These are phyloP conservation scores for Stemphylium lycopersici DNA, from an alignment of 2,329 filamentous ascomycete species.

Conservation along the genomic window DNA sequence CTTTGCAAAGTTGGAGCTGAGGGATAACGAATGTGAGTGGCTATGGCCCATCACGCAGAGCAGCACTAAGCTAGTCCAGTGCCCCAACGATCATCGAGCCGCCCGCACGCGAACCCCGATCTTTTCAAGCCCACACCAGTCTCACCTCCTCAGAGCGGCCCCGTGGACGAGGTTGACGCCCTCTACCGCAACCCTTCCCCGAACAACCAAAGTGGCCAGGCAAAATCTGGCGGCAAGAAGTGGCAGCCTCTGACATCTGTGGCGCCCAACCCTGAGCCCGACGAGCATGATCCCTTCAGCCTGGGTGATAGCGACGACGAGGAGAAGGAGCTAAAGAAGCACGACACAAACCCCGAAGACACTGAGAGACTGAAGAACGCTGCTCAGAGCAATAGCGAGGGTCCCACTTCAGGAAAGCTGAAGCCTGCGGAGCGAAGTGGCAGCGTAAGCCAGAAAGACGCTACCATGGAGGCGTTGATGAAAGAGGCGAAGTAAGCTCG, in stretches of 20 bases:
- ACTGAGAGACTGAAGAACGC: slow-evolving; percentile 58
- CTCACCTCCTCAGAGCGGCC: slow-evolving; percentile 60
- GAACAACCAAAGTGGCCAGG: slow-evolving; percentile 34
- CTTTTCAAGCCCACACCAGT: slow-evolving; percentile 74
- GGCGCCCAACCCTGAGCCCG: slow-evolving; percentile 80
- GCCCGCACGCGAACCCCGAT: slow-evolving; percentile 75
- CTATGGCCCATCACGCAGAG: background rate
- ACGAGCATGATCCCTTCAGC: slow-evolving; percentile 92
- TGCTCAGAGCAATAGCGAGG: slow-evolving; percentile 49
- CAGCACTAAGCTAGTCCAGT: slow-evolving; percentile 36
- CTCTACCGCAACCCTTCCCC: slow-evolving; percentile 64
- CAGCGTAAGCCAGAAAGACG: slow-evolving; percentile 53
- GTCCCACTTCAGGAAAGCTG: slow-evolving; percentile 32
- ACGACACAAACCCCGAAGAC: slow-evolving; percentile 63
- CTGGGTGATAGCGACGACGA: slow-evolving; percentile 94
- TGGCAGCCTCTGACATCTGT: slow-evolving; percentile 93
- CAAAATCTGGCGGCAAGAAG: slow-evolving; percentile 76
- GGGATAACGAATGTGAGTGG: slow-evolving; percentile 63
- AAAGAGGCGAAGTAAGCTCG: slow-evolving; percentile 41
- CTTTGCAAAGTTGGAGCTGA: slow-evolving; percentile 71
- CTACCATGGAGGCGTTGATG: slow-evolving; percentile 55
- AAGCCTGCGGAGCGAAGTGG: slow-evolving; percentile 51
- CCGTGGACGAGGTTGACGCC: slow-evolving; percentile 79
- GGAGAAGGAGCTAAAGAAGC: slow-evolving; percentile 70
- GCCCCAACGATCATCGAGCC: slow-evolving; percentile 62